These are phyloP conservation scores for Exophiala calicioides DNA, from an alignment of 2,329 filamentous ascomycete species.

Conservation along the genomic window DNA sequence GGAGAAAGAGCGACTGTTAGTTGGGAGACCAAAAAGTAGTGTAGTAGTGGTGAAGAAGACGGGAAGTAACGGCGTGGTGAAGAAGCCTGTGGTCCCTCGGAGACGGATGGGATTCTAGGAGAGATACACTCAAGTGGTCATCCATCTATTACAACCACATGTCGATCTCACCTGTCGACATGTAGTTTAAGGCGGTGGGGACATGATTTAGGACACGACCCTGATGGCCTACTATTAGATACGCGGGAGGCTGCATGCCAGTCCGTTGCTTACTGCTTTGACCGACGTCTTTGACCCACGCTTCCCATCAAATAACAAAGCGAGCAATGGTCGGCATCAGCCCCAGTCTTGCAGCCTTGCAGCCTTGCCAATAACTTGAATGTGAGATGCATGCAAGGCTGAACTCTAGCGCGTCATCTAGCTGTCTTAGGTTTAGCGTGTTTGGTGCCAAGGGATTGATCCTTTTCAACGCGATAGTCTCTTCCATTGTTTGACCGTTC, in stretches of 20 bases:
- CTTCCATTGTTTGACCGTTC: background rate
- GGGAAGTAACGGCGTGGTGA: slow-evolving; percentile 32
- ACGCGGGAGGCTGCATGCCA: too few species aligned
- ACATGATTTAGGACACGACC: too few species aligned
- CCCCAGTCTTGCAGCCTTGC: too few species aligned
- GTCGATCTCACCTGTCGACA: too few species aligned
- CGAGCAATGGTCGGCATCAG: too few species aligned
- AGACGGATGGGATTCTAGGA: slow-evolving; percentile 30
- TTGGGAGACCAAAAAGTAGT: slow-evolving; percentile 22
- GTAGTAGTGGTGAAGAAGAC: slow-evolving; percentile 30
- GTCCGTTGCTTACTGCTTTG: too few species aligned
- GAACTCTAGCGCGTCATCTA: background rate
- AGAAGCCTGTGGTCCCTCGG: slow-evolving; percentile 29
- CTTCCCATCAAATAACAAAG: too few species aligned
- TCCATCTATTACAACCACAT: background rate
- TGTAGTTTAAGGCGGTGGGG: too few species aligned
- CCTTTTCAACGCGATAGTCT: background rate
- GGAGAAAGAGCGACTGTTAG: slow-evolving; percentile 35
- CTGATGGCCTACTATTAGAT: too few species aligned
- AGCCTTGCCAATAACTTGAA: background rate
- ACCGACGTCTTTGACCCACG: too few species aligned
- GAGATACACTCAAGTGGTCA: too few species aligned
- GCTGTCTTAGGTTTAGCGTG: background rate
- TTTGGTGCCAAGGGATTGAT: background rate
- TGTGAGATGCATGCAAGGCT: slow-evolving; percentile 1